These are phyloP conservation scores for Metschnikowia reukaufii DNA, from an alignment of 805 yeast genomes.

Conservation along the genomic window DNA sequence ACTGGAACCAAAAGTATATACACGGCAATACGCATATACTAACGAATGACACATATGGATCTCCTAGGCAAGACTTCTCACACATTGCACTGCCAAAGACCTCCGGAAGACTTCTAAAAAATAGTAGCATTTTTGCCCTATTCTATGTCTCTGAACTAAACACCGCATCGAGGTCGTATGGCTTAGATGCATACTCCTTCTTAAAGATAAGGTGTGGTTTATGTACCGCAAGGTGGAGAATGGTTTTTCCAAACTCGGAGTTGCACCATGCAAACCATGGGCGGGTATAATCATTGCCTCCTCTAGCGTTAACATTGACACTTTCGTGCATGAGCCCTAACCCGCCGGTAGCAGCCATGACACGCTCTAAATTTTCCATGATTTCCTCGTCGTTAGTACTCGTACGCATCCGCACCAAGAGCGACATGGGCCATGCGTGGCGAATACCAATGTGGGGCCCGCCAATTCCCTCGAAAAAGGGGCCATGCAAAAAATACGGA, in stretches of 20 bases:
- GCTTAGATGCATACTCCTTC: slow-evolving; percentile 29
- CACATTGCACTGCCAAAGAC: too few relatives aligned
- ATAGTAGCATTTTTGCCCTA: too few relatives aligned
- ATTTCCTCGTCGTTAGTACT: slow-evolving; percentile 73
- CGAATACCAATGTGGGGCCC: slow-evolving; percentile 86
- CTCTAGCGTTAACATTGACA: slow-evolving; percentile 58
- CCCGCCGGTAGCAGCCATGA: slow-evolving; percentile 65
- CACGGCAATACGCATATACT: too few relatives aligned
- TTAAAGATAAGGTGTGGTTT: slow-evolving; percentile 73
- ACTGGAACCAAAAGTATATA: too few relatives aligned
- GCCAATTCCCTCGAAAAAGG: slow-evolving; percentile 71
- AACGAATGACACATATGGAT: too few relatives aligned
- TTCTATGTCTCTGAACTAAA: too few relatives aligned
- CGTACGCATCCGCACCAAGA: slow-evolving; percentile 74
- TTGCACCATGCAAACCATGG: slow-evolving; percentile 97
- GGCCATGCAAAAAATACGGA: slow-evolving; percentile 72
- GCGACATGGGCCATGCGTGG: slow-evolving; percentile 90
- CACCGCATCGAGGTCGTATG: slow-evolving; percentile 33
- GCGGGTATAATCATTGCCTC: slow-evolving; percentile 59
- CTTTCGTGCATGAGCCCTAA: slow-evolving; percentile 86
- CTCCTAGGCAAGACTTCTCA: too few relatives aligned
- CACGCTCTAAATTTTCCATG: slow-evolving; percentile 40
- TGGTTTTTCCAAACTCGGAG: slow-evolving; percentile 85
- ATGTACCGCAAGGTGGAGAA: slow-evolving; percentile 68
- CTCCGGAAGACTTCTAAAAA: too few relatives aligned